Base-by-base conservation (phyloP, 495 filamentous ascomycete species). In the Tuber melanosporum region DNA sequence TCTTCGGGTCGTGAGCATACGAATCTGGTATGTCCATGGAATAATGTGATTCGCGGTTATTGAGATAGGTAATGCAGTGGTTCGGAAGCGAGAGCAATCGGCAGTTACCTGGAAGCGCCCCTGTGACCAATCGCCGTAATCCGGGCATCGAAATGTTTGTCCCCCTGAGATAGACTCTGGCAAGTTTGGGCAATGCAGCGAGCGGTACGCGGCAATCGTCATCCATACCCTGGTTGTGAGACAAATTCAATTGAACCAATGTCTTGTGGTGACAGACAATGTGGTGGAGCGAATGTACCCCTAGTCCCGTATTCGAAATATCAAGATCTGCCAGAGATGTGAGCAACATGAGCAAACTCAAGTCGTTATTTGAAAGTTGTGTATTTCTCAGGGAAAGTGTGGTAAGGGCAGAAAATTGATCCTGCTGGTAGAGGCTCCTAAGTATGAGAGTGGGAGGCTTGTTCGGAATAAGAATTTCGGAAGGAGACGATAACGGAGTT, bases 81-180 rank as follows among this genome's bases (percentile, higher is more conserved):
- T 72, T 52, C 52, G 83, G 83, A 19, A 84, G 52, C 32, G 84
- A 83, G 32, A 84, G 66, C 66, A 84, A 80, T 26, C 83, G 81
- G 66, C 83, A 84, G 39, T 77, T 69, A 52, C 70, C 57, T 15
- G 79, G 71, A 17, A 84, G 76, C 39, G 74, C 79, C 26, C 80
- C 73, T 32, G 44, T 77, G 69, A 81, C 82, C 41, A 85, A 74
- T 42, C 82, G 78, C 10, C 84, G 81, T 57, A 85, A 73, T n/a
- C 83, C 84, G 70, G 82, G 81, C 70, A 84, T 79, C 39, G 84
- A 82, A 69, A 85, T 71, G 8, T 62, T 76, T 66, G 84, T 85
- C 52, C 83, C 84, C n/a, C 82, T 81, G 49, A 85, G 84, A 77
- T 83, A 79, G 52, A 85, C 77, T 22, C 70, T 71, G 70, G 39